Percentiles rank a stretch among this genome's conserved stretches.
Conservation (phyloP, 768 basidiomycete genomes). For the Zangia roseola region DNA sequence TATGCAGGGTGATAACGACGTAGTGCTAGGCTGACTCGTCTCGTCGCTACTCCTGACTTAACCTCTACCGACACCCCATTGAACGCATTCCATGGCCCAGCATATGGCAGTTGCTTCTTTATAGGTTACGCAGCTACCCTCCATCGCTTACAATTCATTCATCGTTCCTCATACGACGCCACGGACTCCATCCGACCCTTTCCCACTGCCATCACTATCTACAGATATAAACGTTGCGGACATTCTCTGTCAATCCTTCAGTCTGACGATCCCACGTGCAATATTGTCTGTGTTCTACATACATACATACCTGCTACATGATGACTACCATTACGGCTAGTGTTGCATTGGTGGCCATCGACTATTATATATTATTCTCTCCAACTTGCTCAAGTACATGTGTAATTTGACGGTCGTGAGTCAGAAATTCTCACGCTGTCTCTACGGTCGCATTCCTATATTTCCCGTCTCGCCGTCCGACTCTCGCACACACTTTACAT, state of each 20-base stretch:
- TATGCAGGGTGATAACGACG: slow-evolving; percentile 28
- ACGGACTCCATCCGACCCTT: background rate
- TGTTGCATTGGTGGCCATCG: slow-evolving; percentile 1
- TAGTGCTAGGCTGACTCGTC: slow-evolving; percentile 28
- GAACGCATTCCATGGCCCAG: slow-evolving; percentile 6
- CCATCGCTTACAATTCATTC: slow-evolving; percentile 2
- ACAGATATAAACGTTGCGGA: slow-evolving; percentile 15
- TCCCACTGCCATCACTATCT: slow-evolving; percentile 14
- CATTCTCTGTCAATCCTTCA: slow-evolving; percentile 5
- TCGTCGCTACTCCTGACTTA: slow-evolving; percentile 2
- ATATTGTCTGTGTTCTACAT: slow-evolving; percentile 7
- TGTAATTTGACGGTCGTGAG: too few species aligned
- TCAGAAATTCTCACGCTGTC: slow-evolving; percentile 27
- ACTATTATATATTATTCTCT: slow-evolving; percentile 8
- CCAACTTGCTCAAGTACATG: too few species aligned
- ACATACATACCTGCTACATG: slow-evolving; percentile 22
- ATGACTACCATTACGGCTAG: slow-evolving; percentile 8
- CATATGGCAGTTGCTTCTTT: background rate
- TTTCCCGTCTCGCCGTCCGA: background rate
- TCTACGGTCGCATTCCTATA: background rate
- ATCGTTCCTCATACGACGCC: slow-evolving; percentile 1
- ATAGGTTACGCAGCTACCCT: slow-evolving; percentile 2
- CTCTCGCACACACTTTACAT: background rate
- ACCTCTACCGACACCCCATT: background rate
- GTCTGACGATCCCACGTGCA: slow-evolving; percentile 5